Conservation (phyloP, 2,329 filamentous ascomycete species). For the Pestalotiopsis sp. region DNA sequence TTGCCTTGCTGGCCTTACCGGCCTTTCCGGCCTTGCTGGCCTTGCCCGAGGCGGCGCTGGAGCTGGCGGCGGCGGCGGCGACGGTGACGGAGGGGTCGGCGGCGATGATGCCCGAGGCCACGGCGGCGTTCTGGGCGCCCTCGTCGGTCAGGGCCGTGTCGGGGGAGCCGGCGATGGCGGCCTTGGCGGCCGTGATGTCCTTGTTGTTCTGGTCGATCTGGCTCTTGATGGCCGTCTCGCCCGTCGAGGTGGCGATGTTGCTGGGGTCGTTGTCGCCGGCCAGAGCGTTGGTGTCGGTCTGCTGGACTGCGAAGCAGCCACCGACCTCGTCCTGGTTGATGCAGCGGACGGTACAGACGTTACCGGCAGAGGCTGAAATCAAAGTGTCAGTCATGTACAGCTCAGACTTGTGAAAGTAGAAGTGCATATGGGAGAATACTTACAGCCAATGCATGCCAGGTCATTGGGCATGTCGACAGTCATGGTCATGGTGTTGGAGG, state of each 20-base stretch:
- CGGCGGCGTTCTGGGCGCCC: slow-evolving; percentile 5
- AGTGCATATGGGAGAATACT: slow-evolving; percentile 8
- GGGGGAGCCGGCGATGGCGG: slow-evolving; percentile 38
- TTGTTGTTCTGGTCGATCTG: slow-evolving; percentile 44
- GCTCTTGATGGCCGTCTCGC: slow-evolving; percentile 34
- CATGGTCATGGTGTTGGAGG: slow-evolving; percentile 26
- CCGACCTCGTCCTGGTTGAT: slow-evolving; percentile 36
- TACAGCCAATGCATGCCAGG: slow-evolving; percentile 35
- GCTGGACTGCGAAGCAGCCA: slow-evolving; percentile 43
- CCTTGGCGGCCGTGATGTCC: slow-evolving; percentile 40
- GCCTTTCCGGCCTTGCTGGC: neutral
- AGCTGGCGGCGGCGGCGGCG: neutral
- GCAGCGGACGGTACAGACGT: slow-evolving; percentile 42
- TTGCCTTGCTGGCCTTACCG: neutral
- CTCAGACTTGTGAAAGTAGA: neutral
- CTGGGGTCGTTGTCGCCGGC: slow-evolving; percentile 27
- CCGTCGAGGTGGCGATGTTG: slow-evolving; percentile 38
- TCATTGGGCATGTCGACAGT: slow-evolving; percentile 35
- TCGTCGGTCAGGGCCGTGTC: slow-evolving; percentile 17
- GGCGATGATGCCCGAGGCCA: slow-evolving; percentile 14
- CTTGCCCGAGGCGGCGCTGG: neutral
- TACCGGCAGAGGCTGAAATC: slow-evolving; percentile 38
- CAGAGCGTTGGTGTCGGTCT: slow-evolving; percentile 36
- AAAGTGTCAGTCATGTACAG: neutral
- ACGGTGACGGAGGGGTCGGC: neutral